A percentile compares a stretch with the other conserved stretches of the same genome.
These are phyloP conservation scores for Solanum peruvianum DNA, from an alignment of 257 asterid genomes.

Conservation along the genomic window DNA sequence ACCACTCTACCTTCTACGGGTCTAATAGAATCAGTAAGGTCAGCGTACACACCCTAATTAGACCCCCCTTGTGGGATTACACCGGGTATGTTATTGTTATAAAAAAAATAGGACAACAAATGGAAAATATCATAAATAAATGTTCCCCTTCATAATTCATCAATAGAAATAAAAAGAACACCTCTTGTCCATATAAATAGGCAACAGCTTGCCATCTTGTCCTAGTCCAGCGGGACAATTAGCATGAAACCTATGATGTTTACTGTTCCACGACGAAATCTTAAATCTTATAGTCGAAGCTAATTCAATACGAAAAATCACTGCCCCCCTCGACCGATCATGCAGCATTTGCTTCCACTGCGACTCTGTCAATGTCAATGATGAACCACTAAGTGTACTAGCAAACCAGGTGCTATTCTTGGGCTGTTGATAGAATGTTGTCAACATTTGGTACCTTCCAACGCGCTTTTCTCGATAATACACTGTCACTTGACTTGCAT, in stretches of 20 bases:
- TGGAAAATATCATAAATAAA: not conserved
- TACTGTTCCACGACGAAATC: conserved; percentile 64
- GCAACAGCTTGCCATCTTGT: conserved; percentile 56
- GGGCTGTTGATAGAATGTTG: conserved; percentile 58
- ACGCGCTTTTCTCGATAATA: conserved; percentile 30
- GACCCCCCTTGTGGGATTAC: not conserved
- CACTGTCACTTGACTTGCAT: conserved; percentile 30
- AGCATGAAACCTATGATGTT: conserved; percentile 56
- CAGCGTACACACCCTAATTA: not conserved
- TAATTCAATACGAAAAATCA: conserved; percentile 44
- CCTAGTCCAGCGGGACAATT: conserved; percentile 72
- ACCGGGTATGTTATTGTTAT: not conserved
- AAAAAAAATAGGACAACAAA: not conserved
- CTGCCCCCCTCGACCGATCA: conserved; percentile 35
- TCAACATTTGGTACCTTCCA: conserved; percentile 22
- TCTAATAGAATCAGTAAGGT: not conserved
- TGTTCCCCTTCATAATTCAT: not conserved
- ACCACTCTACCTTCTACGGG: not conserved
- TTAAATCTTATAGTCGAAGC: conserved; percentile 56
- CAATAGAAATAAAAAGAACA: conserved; percentile 64
- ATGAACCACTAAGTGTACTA: conserved; percentile 37
- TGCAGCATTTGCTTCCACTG: conserved; percentile 41
- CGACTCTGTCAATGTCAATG: conserved; percentile 21
- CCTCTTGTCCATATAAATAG: conserved; percentile 28
- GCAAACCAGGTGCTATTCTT: conserved; percentile 51